A percentile compares a stretch with the other conserved stretches of the same genome.
These are phyloP conservation scores for Knufia petricola DNA, from an alignment of 2,329 filamentous ascomycete genomes.

Conservation along the genomic window DNA sequence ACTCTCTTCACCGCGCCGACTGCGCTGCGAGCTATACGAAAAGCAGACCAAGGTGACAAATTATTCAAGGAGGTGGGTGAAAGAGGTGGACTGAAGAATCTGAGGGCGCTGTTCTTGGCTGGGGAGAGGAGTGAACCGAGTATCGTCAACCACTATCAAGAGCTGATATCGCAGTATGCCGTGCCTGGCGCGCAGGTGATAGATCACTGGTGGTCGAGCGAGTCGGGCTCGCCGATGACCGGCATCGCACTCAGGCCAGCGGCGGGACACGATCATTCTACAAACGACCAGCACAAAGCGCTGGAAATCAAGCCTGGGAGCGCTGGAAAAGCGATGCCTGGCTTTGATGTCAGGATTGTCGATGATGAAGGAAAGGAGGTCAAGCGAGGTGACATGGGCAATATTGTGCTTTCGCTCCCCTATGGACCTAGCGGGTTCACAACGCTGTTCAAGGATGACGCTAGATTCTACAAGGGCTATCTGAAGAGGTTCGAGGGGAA, in stretches of 20 bases:
- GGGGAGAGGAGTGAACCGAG: slow-evolving; percentile 83
- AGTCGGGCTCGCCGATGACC: slow-evolving; percentile 60
- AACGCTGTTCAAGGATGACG: slow-evolving; percentile 75
- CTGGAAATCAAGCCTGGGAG: slow-evolving; percentile 68
- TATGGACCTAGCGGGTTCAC: slow-evolving; percentile 79
- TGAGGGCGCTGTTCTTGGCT: slow-evolving; percentile 72
- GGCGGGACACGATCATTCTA: slow-evolving; percentile 39
- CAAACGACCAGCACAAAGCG: slow-evolving; percentile 32
- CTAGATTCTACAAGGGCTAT: slow-evolving; percentile 77
- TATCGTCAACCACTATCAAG: slow-evolving; percentile 72
- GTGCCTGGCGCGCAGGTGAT: slow-evolving; percentile 54
- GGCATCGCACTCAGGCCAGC: slow-evolving; percentile 56
- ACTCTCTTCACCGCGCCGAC: slow-evolving; percentile 79
- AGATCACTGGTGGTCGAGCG: slow-evolving; percentile 68
- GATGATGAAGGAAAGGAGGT: slow-evolving; percentile 70
- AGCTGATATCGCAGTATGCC: slow-evolving; percentile 57
- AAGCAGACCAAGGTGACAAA: slow-evolving; percentile 69
- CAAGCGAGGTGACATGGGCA: slow-evolving; percentile 68
- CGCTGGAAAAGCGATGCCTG: slow-evolving; percentile 83
- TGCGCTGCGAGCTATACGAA: slow-evolving; percentile 74
- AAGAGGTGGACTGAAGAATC: slow-evolving; percentile 58
- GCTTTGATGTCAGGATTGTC: slow-evolving; percentile 77
- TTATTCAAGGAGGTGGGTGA: slow-evolving; percentile 54
- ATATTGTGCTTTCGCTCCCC: slow-evolving; percentile 76
- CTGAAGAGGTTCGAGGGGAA: slow-evolving; percentile 68